Conservation (phyloP, 2,329 filamentous ascomycete species). For the Pseudocercospora eumusae region DNA sequence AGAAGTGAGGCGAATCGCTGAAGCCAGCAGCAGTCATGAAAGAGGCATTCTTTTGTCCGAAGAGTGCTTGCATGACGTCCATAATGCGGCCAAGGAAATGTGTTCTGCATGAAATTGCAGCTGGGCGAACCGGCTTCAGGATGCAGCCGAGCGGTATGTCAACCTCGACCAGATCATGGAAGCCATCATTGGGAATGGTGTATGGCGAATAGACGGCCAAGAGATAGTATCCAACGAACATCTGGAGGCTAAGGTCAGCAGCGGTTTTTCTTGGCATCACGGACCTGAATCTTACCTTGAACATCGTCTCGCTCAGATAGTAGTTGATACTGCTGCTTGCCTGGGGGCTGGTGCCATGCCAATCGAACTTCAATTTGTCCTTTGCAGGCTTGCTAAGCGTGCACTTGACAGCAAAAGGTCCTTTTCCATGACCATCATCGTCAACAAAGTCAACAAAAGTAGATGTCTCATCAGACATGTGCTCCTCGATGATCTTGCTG, state of each 20-base stretch:
- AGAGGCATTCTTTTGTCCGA: constrained; percentile 33
- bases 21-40: constrained; percentile 36
- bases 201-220: constrained; percentile 30
- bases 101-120: constrained; percentile 31
- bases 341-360: constrained; percentile 32
- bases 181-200: constrained; percentile 34
- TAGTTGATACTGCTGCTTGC: constrained; percentile 35
- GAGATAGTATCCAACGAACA: constrained; percentile 34
- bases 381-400: constrained; percentile 33
- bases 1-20: constrained; percentile 34
- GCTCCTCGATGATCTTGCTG: constrained; percentile 32
- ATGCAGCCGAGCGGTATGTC: constrained; percentile 30
- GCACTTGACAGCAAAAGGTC: constrained; percentile 34
- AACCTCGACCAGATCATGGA: constrained; percentile 34
- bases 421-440: constrained; percentile 33
- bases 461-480: constrained; percentile 32
- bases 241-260: constrained; percentile 17
- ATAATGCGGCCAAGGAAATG: constrained; percentile 34
- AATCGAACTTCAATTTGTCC: constrained; percentile 32
- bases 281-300: constrained; percentile 23
- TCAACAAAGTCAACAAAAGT: constrained; percentile 35
- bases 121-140: constrained; percentile 33
- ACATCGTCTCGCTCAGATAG: constrained; percentile 33
- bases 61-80: constrained; percentile 36
- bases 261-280: not conserved